These are phyloP conservation scores for Coemansia sp. DNA, from an alignment of 192 early-diverging fungal species.

Conservation along the genomic window DNA sequence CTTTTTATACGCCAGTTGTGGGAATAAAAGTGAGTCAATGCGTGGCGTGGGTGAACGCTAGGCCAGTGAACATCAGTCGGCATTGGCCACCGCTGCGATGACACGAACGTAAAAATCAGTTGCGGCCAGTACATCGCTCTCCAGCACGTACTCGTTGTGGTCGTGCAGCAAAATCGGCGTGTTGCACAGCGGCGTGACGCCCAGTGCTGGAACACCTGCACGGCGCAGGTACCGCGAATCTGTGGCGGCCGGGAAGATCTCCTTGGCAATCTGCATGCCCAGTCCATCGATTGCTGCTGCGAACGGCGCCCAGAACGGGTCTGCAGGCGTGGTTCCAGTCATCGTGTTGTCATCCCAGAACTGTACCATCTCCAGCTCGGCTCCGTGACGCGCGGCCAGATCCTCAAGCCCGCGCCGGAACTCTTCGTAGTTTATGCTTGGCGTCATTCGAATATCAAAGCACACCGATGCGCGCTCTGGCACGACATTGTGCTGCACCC, in stretches of 20 bases:
- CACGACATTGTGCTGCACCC: slow-evolving; percentile 81
- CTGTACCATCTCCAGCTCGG: slow-evolving; percentile 64
- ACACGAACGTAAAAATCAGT: slow-evolving; percentile 72
- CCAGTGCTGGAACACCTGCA: slow-evolving; percentile 75
- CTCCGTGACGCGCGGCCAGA: slow-evolving; percentile 46
- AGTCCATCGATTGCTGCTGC: slow-evolving; percentile 56
- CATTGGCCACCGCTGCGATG: slow-evolving; percentile 58
- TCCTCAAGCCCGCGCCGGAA: slow-evolving; percentile 55
- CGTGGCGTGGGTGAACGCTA: not conserved
- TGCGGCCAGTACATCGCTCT: slow-evolving; percentile 69
- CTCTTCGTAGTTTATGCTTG: slow-evolving; percentile 60
- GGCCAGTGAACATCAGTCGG: not conserved
- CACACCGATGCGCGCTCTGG: slow-evolving; percentile 66
- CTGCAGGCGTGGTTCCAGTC: slow-evolving; percentile 52
- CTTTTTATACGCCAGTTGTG: not conserved
- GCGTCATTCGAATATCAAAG: slow-evolving; percentile 78
- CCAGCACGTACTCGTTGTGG: slow-evolving; percentile 83
- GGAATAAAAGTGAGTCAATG: not conserved
- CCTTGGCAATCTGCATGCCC: slow-evolving; percentile 60
- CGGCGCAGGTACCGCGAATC: slow-evolving; percentile 78
- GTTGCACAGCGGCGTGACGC: slow-evolving; percentile 80
- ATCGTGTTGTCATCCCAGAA: slow-evolving; percentile 62
- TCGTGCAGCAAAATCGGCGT: slow-evolving; percentile 80
- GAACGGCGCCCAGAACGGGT: slow-evolving; percentile 71
- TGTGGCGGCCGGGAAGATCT: slow-evolving; percentile 85